Percentiles rank a stretch among this genome's conserved stretches.
Evolutionary conservation across 352 stramenopile species (phyloP).

Genomic region (Thraustochytrium striatum): DNA sequence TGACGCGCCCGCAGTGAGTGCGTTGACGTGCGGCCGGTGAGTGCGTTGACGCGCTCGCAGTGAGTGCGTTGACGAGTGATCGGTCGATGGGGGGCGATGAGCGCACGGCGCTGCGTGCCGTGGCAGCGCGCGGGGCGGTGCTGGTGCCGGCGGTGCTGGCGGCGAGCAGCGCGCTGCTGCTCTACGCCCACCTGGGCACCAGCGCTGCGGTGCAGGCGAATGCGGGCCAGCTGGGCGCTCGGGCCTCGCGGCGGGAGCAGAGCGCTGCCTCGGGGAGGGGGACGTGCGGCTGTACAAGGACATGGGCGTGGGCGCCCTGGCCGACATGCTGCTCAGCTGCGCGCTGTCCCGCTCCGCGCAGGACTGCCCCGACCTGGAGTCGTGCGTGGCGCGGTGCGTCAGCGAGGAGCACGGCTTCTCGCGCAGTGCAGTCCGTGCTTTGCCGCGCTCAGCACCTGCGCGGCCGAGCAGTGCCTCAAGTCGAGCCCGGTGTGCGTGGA

Average conservation of each 20-base stretch:
- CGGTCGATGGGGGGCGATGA: too few relatives aligned
- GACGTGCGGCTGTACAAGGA: neutral
- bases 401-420: too few relatives aligned
- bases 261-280: neutral
- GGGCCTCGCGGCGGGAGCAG: neutral
- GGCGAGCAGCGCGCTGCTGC: neutral
- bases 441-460: too few relatives aligned
- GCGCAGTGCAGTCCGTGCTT: too few relatives aligned
- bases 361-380: neutral
- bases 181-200: slow-evolving; percentile 20
- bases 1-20: too few relatives aligned
- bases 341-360: neutral
- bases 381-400: too few relatives aligned
- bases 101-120: too few relatives aligned
- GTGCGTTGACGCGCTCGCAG: too few relatives aligned
- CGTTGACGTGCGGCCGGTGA: too few relatives aligned
- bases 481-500: neutral
- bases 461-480: too few relatives aligned
- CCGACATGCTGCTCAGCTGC: neutral
- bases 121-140: too few relatives aligned
- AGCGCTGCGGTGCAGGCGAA: neutral
- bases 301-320: neutral
- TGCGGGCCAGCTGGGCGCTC: neutral
- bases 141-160: neutral
- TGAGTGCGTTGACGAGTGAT: too few relatives aligned